Conservation (phyloP, 805 yeast genomes). For the Ogataea angusta region DNA sequence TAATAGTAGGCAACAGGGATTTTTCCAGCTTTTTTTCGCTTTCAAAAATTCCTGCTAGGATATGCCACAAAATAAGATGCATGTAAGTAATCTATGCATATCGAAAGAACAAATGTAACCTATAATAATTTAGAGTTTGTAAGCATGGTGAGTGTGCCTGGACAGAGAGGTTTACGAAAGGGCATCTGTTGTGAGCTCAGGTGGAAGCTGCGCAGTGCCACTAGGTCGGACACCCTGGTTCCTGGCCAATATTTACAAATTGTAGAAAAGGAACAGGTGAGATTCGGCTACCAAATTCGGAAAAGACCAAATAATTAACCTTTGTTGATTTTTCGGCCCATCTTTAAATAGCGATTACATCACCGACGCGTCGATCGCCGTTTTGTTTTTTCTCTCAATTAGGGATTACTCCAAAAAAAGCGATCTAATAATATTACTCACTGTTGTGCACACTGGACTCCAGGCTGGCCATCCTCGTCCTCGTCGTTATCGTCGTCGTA, state of each 20-base stretch:
- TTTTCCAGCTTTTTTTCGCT: neutral
- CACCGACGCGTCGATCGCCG: constrained; percentile 9
- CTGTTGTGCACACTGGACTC: constrained; percentile 95
- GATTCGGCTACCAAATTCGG: constrained; percentile 3
- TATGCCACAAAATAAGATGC: neutral
- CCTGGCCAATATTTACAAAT: neutral
- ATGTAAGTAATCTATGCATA: constrained; percentile 3
- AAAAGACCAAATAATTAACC: neutral
- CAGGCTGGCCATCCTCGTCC: constrained; percentile 53
- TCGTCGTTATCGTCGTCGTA: constrained; percentile 50
- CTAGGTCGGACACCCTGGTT: neutral
- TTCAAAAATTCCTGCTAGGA: neutral
- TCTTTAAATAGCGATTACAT: constrained; percentile 2
- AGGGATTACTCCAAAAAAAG: neutral
- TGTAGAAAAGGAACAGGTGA: neutral
- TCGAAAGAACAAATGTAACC: neutral
- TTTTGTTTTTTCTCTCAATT: neutral
- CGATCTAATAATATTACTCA: constrained; percentile 33
- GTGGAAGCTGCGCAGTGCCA: no score
- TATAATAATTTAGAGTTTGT: neutral
- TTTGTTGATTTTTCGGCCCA: neutral
- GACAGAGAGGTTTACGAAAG: neutral
- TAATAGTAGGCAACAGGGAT: neutral
- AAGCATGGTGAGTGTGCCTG: neutral
- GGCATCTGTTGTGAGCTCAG: no score